Evolutionary conservation across 2,329 filamentous ascomycete genomes (phyloP).

Genomic region (Pestalotiopsis sp.): DNA sequence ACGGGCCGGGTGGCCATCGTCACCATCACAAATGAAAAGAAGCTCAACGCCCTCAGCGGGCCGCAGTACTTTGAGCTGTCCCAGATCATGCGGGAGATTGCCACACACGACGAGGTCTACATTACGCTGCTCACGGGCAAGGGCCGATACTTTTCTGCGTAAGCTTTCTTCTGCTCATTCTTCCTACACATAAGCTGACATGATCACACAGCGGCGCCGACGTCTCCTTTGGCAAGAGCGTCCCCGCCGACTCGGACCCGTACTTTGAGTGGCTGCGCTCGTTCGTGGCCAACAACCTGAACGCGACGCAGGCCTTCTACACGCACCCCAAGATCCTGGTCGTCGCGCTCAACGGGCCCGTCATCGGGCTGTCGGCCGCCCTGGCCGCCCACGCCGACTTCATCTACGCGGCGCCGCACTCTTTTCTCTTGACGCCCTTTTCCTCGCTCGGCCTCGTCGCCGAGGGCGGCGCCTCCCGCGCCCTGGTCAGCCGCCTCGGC

Average conservation of each 20-base stretch:
- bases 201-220: constrained; percentile 71
- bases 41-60: constrained; percentile 81
- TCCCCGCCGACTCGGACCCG: constrained; percentile 28
- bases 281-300: constrained; percentile 86
- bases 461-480: constrained; percentile 80
- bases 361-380: constrained; percentile 84
- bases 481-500: constrained; percentile 80
- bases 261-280: constrained; percentile 63
- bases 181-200: constrained; percentile 4
- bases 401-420: constrained; percentile 79
- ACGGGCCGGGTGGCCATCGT: constrained; percentile 76
- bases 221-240: constrained; percentile 54
- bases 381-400: constrained; percentile 86
- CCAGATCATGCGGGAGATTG: constrained; percentile 75
- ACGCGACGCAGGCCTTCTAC: constrained; percentile 89
- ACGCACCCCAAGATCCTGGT: constrained; percentile 93
- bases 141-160: constrained; percentile 90
- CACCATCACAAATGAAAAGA: constrained; percentile 81
- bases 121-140: constrained; percentile 85
- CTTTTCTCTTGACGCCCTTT: constrained; percentile 91
- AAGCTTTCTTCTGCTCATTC: constrained; percentile 33
- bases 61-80: constrained; percentile 79
- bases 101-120: constrained; percentile 75
- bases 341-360: constrained; percentile 88
- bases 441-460: constrained; percentile 86